These are phyloP conservation scores for Talaromyces ruber DNA, from an alignment of 495 filamentous ascomycete species.

Conservation along the genomic window DNA sequence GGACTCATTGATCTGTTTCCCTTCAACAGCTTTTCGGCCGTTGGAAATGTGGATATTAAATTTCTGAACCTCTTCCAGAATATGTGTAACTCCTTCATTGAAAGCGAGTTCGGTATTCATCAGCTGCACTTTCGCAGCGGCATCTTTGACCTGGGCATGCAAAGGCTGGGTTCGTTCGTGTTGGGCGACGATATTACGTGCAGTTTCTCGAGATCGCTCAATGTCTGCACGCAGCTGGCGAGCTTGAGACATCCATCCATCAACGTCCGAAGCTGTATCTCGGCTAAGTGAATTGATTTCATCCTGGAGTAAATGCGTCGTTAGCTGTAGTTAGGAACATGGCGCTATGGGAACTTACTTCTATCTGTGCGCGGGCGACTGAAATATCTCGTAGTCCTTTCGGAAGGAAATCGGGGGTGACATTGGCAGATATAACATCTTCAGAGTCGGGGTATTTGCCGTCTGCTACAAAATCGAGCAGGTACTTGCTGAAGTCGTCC, in stretches of 20 bases:
- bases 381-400: slow-evolving; percentile 56
- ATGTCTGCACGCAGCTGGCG: slow-evolving; percentile 79
- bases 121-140: slow-evolving; percentile 59
- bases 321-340: background rate
- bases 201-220: slow-evolving; percentile 58
- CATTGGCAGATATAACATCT: slow-evolving; percentile 51
- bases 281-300: slow-evolving; percentile 67
- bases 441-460: slow-evolving; percentile 69
- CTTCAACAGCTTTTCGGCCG: slow-evolving; percentile 39
- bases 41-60: slow-evolving; percentile 31
- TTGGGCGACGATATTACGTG: slow-evolving; percentile 64
- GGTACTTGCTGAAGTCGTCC: slow-evolving; percentile 49
- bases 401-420: slow-evolving; percentile 50
- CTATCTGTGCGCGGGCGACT: slow-evolving; percentile 55
- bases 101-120: slow-evolving; percentile 69
- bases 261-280: slow-evolving; percentile 66
- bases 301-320: slow-evolving; percentile 30
- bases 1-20: slow-evolving; percentile 37
- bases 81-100: slow-evolving; percentile 56
- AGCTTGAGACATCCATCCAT: slow-evolving; percentile 76
- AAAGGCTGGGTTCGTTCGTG: slow-evolving; percentile 57
- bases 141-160: slow-evolving; percentile 51
- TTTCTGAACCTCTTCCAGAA: slow-evolving; percentile 50
- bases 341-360: slow-evolving; percentile 40
- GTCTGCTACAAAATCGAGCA: slow-evolving; percentile 64